A percentile compares a stretch with the other conserved stretches of the same genome.
phyloP scores from a whole-genome alignment of 176 grass and related monocot genomes.

The Coix lacrymajobi region DNA sequence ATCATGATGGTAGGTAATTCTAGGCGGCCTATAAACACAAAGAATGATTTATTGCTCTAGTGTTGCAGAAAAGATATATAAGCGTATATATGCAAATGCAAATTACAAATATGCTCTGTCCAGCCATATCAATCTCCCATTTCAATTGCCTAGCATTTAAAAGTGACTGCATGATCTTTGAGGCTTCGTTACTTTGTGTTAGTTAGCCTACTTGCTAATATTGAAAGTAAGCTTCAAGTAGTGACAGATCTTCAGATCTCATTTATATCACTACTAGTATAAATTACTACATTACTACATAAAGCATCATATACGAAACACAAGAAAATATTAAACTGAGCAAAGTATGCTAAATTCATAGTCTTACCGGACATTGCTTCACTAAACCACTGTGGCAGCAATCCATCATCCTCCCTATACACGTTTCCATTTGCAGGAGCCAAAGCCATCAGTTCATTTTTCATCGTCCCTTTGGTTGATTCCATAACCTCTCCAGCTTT shows the following conservation, averaged over 20 bases:
- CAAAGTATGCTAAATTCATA: background rate
- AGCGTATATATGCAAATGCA: background rate
- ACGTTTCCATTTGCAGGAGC: conserved; percentile 33
- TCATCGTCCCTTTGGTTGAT: conserved; percentile 17
- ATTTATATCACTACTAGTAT: background rate
- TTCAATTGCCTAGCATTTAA: background rate
- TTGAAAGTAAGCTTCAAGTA: background rate
- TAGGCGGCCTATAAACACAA: background rate
- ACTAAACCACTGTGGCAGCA: conserved; percentile 68
- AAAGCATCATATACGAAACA: background rate
- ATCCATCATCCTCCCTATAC: conserved; percentile 49
- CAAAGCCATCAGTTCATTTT: conserved; percentile 41
- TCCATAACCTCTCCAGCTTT: conserved; percentile 27
- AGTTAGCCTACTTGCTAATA: background rate
- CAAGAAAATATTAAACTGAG: background rate
- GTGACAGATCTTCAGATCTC: background rate
- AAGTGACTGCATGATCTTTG: background rate
- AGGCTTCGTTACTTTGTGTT: background rate
- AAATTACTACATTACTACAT: background rate
- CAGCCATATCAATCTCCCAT: background rate
- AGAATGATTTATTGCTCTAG: background rate
- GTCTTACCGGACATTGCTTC: conserved; percentile 69
- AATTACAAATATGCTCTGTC: background rate
- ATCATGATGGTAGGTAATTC: background rate
- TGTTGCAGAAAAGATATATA: background rate